Conservation (phyloP, 768 basidiomycete species). For the Polyporus arcularius region DNA sequence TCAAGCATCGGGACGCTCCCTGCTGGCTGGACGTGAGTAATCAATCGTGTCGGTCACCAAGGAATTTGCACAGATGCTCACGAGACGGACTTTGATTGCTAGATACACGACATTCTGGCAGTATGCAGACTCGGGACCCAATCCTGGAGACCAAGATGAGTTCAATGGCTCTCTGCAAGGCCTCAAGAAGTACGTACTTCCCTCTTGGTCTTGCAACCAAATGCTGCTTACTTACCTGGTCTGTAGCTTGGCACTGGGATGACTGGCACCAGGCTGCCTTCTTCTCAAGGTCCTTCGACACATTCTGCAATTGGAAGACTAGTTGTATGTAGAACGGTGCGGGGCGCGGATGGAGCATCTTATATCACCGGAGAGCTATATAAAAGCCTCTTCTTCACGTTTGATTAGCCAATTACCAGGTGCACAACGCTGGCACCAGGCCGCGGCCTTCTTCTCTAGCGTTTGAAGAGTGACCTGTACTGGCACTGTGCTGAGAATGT, state of each 20-base stretch:
- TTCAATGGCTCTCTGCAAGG: slow-evolving; percentile 56
- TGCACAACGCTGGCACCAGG: background rate
- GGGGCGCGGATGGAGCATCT: background rate
- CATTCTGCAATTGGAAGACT: background rate
- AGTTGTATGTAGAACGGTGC: background rate
- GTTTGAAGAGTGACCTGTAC: background rate
- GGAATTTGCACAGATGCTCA: too few relatives aligned
- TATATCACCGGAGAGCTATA: background rate
- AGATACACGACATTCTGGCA: slow-evolving; percentile 63
- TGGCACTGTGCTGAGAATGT: background rate
- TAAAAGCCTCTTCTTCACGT: background rate
- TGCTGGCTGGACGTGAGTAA: slow-evolving; percentile 54
- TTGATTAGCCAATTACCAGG: background rate
- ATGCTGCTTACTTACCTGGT: background rate
- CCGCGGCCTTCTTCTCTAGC: background rate
- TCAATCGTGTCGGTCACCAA: background rate
- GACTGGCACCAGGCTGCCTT: background rate
- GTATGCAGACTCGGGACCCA: slow-evolving; percentile 53
- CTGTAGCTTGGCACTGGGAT: background rate
- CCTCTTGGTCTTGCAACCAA: background rate
- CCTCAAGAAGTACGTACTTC: slow-evolving; percentile 36
- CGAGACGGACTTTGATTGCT: background rate
- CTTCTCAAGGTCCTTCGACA: background rate
- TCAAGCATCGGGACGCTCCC: slow-evolving; percentile 55
- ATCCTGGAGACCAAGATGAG: slow-evolving; percentile 58